Evolutionary conservation across 2,329 filamentous ascomycete genomes (phyloP), one percentile per base, ranked within the genome.

Genomic region (Talaromyces funiculosus): DNA sequence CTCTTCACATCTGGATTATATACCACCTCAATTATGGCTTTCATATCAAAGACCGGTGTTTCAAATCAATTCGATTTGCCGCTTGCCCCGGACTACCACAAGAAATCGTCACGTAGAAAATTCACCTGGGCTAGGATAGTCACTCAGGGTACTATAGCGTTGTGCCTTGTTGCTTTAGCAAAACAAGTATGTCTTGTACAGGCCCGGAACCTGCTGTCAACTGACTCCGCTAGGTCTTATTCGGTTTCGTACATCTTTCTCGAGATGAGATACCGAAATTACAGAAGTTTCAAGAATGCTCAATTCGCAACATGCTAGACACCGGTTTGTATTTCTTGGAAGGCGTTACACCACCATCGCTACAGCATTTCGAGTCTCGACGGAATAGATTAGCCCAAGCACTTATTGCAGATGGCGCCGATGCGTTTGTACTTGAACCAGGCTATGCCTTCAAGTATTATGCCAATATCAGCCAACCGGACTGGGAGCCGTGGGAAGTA

Each of bases 371-470:
- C 64, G 70, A 85, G 3, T 67, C 78, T 18, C 80, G 85, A 2
- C 77, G 84, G 10, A 77, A 86, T 60, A 77, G 79, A n/a, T 74
- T 87, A 1, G 85, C 84, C 0, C 67, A 72, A 60, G 84, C 84
- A 8, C 71, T 87, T n/a, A 73, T 76, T 10, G 72, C 71, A 0
- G 81, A 83, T 43, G 73, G 71, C 1, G 71, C 81, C 1, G 83
- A 86, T 68, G 84, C 83, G 0, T 87, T 87, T 64, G 74, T 86
- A 1, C 74, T 86, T 1, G 85, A 88, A 67, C 85, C 85, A 1
- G 85, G 85, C 2, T 87, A 86, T 66, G 85, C 83, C 0, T 86
- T 87, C 64, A 81, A 84, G 71, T 85, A 87, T 69, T 87, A 86
- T 66, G 84, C 78, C 51, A 87, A 87, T 66, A 77, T 84, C 43